Base-by-base conservation (phyloP, 129 eudicot genomes). In the Ambrosia artemisiifolia region DNA sequence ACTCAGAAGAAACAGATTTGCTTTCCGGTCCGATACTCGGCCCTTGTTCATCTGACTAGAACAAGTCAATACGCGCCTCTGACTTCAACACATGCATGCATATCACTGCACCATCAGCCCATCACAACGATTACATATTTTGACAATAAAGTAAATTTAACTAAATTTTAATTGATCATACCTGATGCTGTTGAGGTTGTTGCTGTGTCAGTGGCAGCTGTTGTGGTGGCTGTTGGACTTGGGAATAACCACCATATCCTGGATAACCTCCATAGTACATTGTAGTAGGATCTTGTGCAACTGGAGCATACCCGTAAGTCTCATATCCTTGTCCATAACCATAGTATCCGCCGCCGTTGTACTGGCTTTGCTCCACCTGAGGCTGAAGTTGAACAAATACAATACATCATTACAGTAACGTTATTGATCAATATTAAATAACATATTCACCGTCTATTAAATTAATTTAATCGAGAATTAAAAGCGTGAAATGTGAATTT, bases 301-400 rank as follows among this genome's bases (percentile, higher is more conserved):
- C 83, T 2, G 91, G 85, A 49, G 86, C 96, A 83, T 85, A 85
- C 33, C 88, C 98, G 54, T 92, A 88, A 55, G 87, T 75, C 69
- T 88, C 92, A 70, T 87, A 88, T 70, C 95, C 93, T 19, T 88
- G 90, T 70, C 91, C 81, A 81, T 86, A 91, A 47, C 91, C 96
- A 76, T 86, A 84, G 79, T 86, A 88, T 32, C 87, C 89, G 49
- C 87, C 91, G 51, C 88, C 84, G 71, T 77, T 84, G 85, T 79
- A 83, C 72, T 92, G 97, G 84, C 83, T 92, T 67, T 80, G 81
- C 42, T 92, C 95, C 51, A 74, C 85, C 86, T 89, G 98, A 54
- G 98, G 85, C 89, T 83, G 88, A 71, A 78, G 85, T 87, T 83
- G 88, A 71, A 78, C 57, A 69, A 55, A 30, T 47, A 11, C 51